These are phyloP conservation scores for Earliella scabrosa DNA, from an alignment of 1,284 basidiomycete species.

Conservation along the genomic window DNA sequence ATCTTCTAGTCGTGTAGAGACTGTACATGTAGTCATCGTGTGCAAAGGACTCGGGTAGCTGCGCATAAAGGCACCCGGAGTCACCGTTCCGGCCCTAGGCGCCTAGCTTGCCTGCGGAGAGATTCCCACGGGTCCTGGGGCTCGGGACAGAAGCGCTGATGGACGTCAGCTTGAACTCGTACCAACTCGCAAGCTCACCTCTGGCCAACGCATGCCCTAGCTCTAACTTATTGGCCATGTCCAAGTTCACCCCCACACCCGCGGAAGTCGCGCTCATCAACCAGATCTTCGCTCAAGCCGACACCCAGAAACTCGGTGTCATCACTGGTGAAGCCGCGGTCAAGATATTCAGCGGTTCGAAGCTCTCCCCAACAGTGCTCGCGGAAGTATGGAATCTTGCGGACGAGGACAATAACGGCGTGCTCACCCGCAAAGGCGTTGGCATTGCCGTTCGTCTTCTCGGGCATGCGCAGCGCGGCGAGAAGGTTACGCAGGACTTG, in stretches of 20 bases:
- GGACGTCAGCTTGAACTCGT: slow-evolving; percentile 22
- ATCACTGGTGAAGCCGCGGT: slow-evolving; percentile 88
- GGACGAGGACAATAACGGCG: slow-evolving; percentile 93
- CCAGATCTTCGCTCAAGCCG: slow-evolving; percentile 70
- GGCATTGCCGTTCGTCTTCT: slow-evolving; percentile 89
- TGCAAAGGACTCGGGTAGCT: no score
- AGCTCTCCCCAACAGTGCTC: slow-evolving; percentile 76
- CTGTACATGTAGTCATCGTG: no score
- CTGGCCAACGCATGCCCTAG: slow-evolving; percentile 20
- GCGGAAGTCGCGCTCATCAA: slow-evolving; percentile 70
- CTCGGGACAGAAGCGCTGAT: slow-evolving; percentile 13
- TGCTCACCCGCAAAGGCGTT: slow-evolving; percentile 85
- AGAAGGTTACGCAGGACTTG: slow-evolving; percentile 64
- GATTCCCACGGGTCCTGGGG: slow-evolving; percentile 14
- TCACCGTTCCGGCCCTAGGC: no score
- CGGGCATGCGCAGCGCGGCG: slow-evolving; percentile 91
- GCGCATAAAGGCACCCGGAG: no score
- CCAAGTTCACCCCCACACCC: slow-evolving; percentile 67
- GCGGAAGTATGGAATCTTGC: slow-evolving; percentile 95
- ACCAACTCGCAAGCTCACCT: slow-evolving; percentile 13
- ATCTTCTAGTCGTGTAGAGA: not conserved
- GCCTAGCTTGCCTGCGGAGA: not conserved
- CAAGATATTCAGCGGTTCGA: slow-evolving; percentile 79
- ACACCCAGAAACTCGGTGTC: slow-evolving; percentile 79
- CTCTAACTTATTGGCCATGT: slow-evolving; percentile 47